Evolutionary conservation across 441 rosid species (phyloP), one percentile per base, ranked within the genome.

Genomic region (Euphorbia neoarborescens): DNA sequence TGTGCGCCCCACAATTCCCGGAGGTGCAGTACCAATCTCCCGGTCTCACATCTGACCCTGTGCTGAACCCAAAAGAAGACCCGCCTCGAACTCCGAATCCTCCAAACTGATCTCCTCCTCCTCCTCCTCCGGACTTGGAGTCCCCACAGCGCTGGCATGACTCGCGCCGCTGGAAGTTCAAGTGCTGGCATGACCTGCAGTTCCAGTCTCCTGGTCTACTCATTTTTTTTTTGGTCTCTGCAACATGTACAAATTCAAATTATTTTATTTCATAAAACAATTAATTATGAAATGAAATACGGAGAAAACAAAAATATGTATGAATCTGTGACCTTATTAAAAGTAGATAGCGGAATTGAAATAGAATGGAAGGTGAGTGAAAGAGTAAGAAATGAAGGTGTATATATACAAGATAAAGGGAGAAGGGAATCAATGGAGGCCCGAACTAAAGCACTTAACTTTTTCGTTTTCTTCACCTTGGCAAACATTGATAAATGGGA

Each of bases 151-250:
- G 97, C 34, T 91, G 98, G 85, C 98, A 94, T 0, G 92, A 83
- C 67, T 91, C 96, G 24, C 98, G 80, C 76, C 96, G 79, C 70
- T 94, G 97, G 86, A 94, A 94, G 83, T 94, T 94, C 62, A 91
- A 84, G 88, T 94, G 92, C 73, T 80, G 87, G 86, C 98, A 94
- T 30, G 91, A 84, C 74, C 89, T 84, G 82, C 98, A 94, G 84
- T 88, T 94, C 98, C 98, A 91, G 66, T 94, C 98, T 80, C 98
- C 98, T 25, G 97, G 91, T 80, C 98, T 82, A 66, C 84, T 94
- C 96, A 88, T 93, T 48, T 72, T 85, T 56, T 66, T 67, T 72
- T n/a, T n/a, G n/a, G 25, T 25, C 12, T 28, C 73, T 75, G 69
- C 62, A 50, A 7, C 0, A 30, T 24, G 13, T 3, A 24, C 17